A percentile compares a stretch with the other conserved stretches of the same genome.
phyloP scores from a whole-genome alignment of 306 rosid genomes.

The Calophaca sinica region DNA sequence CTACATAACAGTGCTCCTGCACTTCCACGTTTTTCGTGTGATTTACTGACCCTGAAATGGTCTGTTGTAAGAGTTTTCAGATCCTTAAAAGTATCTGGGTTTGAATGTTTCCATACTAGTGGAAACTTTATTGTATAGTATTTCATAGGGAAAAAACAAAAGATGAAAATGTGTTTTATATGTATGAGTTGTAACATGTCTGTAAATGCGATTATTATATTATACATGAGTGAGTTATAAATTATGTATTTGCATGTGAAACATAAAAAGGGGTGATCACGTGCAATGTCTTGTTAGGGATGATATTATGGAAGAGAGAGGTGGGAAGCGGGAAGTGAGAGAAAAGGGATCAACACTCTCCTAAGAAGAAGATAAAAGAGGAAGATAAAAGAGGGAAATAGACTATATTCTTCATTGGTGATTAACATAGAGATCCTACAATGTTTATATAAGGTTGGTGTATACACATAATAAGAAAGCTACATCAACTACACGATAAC shows the following conservation, averaged over 20 bases:
- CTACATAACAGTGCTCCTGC: conserved; percentile 35
- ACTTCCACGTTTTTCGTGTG: conserved; percentile 21
- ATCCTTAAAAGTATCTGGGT: conserved; percentile 7
- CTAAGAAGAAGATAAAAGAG: no score
- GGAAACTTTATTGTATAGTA: conserved; percentile 21
- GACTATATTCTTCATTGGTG: no score
- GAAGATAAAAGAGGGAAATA: no score
- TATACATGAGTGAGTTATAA: conserved; percentile 14
- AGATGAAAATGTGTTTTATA: conserved; percentile 5
- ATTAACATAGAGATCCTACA: no score
- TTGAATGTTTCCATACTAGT: conserved; percentile 25
- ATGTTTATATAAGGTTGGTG: no score
- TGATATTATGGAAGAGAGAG: no score
- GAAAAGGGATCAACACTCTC: no score
- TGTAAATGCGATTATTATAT: conserved; percentile 13
- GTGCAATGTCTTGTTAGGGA: neutral
- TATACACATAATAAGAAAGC: no score
- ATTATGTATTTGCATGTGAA: conserved; percentile 28
- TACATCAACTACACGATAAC: no score
- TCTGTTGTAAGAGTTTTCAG: conserved; percentile 19
- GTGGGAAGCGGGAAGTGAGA: no score
- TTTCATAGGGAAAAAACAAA: neutral
- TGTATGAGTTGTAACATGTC: conserved; percentile 31
- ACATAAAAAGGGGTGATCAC: neutral
- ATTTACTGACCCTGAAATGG: neutral